phyloP scores from a whole-genome alignment of 148 eudicot genomes.

The Chenopodium suecicum region DNA sequence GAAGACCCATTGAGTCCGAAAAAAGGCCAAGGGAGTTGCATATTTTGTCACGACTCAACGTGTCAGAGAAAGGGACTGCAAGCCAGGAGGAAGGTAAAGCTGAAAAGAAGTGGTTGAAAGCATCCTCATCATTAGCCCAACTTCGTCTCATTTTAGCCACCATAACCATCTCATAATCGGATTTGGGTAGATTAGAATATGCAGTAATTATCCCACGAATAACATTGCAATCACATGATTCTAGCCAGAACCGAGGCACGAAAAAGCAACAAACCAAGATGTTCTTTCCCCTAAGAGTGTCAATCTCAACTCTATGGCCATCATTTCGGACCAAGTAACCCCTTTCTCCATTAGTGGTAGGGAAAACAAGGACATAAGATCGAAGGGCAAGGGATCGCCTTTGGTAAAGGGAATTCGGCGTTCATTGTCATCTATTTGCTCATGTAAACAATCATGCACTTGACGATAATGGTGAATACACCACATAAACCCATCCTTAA shows the following conservation, averaged over 20 bases:
- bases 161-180: not conserved
- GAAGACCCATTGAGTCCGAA: not conserved
- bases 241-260: not conserved
- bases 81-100: conserved; percentile 12
- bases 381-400: not conserved
- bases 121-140: not conserved
- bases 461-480: too few species aligned
- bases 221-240: not conserved
- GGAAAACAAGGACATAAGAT: not conserved
- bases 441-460: too few species aligned
- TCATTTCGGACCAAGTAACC: conserved; percentile 7
- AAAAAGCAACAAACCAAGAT: conserved; percentile 5
- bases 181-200: too few species aligned
- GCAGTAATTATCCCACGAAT: too few species aligned
- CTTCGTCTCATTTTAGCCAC: conserved; percentile 9
- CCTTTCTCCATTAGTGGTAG: not conserved
- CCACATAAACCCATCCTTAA: too few species aligned
- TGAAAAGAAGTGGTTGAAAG: conserved; percentile 4
- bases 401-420: too few species aligned
- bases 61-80: not conserved
- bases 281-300: conserved; percentile 1
- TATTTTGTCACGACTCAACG: not conserved
- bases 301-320: not conserved
- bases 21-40: not conserved
- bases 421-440: too few species aligned